phyloP scores from a whole-genome alignment of 768 basidiomycete genomes.

The Lactarius sp. region DNA sequence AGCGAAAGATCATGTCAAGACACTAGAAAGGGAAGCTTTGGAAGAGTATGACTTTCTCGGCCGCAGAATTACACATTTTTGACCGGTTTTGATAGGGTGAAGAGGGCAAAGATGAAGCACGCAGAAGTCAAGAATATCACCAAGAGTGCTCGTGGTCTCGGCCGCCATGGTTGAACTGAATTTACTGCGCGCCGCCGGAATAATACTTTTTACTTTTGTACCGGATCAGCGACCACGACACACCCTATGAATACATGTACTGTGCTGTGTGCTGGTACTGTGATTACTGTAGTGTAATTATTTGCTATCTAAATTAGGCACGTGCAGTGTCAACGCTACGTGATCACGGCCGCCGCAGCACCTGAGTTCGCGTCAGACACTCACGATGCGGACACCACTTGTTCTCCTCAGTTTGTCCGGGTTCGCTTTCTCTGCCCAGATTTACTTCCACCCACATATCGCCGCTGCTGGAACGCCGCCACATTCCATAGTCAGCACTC shows the following conservation, averaged over 20 bases:
- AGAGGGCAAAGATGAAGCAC: conserved; percentile 14
- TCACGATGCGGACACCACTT: conserved; percentile 18
- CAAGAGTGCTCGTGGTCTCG: conserved; percentile 12
- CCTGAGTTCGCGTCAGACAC: neutral
- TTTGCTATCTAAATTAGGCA: neutral
- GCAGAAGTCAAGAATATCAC: conserved; percentile 12
- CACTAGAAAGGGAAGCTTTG: conserved; percentile 1
- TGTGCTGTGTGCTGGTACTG: too few species aligned
- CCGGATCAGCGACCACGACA: neutral
- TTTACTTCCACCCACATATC: conserved; percentile 20
- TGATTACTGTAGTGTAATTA: neutral
- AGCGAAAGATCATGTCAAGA: conserved; percentile 12
- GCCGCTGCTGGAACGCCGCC: neutral
- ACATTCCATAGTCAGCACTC: conserved; percentile 43
- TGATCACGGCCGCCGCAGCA: neutral
- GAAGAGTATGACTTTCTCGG: conserved; percentile 5
- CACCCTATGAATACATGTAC: neutral
- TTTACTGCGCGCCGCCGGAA: too few species aligned
- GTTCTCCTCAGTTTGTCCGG: conserved; percentile 12
- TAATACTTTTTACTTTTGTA: neutral
- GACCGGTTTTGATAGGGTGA: conserved; percentile 2
- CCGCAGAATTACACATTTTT: neutral
- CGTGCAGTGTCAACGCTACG: neutral
- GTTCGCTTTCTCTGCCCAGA: conserved; percentile 19
- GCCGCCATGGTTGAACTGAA: conserved; percentile 18